Evolutionary conservation across 208 protist species (phyloP), one percentile per base, ranked within the genome.

Genomic region (Crithidia mellificae): DNA sequence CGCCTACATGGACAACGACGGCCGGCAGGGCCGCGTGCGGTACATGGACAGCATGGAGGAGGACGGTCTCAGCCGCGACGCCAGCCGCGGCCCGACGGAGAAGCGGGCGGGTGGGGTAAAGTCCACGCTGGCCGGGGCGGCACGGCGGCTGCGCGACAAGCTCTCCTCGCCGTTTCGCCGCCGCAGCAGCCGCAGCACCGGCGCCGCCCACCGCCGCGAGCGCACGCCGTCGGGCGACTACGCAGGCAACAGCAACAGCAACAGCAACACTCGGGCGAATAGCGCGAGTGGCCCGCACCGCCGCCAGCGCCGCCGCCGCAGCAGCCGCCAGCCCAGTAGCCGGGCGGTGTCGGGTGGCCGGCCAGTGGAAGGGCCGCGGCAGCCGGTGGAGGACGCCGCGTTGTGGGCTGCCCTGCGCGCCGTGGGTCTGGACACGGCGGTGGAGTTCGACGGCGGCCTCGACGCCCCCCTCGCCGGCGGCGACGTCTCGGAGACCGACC

Each of bases 391-490:
- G 41, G 82, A 88, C 63, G 74, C 59, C 8, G 72, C 39, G 38
- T 63, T 91, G 25, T 91, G 85, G 85, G 53, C 57, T 4, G 82
- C 82, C 27, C 64, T 91, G 64, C 61, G 67, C 14, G 61, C 62
- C 9, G 82, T 87, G 0, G 77, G 77, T 2, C 72, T 91, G 2
- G 70, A 79, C 53, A 36, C 55, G 20, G 49, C 63, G 24, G 73
- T 70, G 19, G 64, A 75, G 63, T 62, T 73, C 49, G 54, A 71
- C 51, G 82, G 85, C 14, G 82, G 80, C 38, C 50, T 88, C 12
- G 72, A 81, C 74, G 75, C 72, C 90, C 9, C 53, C 39, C 14
- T 72, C 22, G 39, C 87, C 87, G 64, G 82, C 61, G 72, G 94
- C 17, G 69, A 70, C 43, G 34, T 63, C 24, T 52, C 46, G 19